These are phyloP conservation scores for Rhizopogon vinicolor DNA, from an alignment of 768 basidiomycete genomes.

Conservation along the genomic window DNA sequence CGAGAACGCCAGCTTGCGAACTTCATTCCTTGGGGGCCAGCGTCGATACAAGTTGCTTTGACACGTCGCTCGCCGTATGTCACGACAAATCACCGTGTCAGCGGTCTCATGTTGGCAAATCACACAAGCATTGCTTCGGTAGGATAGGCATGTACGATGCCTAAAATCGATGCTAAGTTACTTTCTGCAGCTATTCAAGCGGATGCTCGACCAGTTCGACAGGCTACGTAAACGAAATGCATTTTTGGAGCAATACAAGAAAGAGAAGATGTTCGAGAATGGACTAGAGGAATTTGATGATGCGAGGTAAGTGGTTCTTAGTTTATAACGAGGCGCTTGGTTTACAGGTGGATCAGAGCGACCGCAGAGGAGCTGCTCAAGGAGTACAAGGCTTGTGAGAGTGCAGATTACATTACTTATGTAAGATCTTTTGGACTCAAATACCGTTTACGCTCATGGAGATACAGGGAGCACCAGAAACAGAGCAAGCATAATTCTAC, in stretches of 20 bases:
- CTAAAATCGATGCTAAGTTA: background rate
- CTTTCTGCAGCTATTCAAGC: slow-evolving; percentile 75
- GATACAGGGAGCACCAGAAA: slow-evolving; percentile 28
- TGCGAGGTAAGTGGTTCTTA: slow-evolving; percentile 58
- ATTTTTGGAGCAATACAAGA: slow-evolving; percentile 96
- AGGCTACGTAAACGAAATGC: slow-evolving; percentile 83
- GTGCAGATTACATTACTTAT: slow-evolving; percentile 89
- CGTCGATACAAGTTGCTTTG: slow-evolving; percentile 95
- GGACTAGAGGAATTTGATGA: slow-evolving; percentile 96
- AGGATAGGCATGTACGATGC: slow-evolving; percentile 23
- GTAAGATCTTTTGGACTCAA: slow-evolving; percentile 34
- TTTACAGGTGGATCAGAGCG: slow-evolving; percentile 41
- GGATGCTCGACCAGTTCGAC: slow-evolving; percentile 95
- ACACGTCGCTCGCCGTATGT: slow-evolving; percentile 90
- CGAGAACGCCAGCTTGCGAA: slow-evolving; percentile 95
- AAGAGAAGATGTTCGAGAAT: slow-evolving; percentile 93
- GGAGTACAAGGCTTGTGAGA: slow-evolving; percentile 96
- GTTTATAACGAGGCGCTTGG: background rate
- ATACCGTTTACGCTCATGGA: background rate
- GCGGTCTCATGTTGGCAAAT: slow-evolving; percentile 97
- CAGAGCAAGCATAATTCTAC: slow-evolving; percentile 18
- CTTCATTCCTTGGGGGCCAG: slow-evolving; percentile 99
- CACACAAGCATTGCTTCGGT: slow-evolving; percentile 98
- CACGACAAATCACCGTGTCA: slow-evolving; percentile 86
- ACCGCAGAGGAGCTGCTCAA: slow-evolving; percentile 85